These are phyloP conservation scores for Platanthera zijinensis DNA, from an alignment of 106 monocot species.

Conservation along the genomic window DNA sequence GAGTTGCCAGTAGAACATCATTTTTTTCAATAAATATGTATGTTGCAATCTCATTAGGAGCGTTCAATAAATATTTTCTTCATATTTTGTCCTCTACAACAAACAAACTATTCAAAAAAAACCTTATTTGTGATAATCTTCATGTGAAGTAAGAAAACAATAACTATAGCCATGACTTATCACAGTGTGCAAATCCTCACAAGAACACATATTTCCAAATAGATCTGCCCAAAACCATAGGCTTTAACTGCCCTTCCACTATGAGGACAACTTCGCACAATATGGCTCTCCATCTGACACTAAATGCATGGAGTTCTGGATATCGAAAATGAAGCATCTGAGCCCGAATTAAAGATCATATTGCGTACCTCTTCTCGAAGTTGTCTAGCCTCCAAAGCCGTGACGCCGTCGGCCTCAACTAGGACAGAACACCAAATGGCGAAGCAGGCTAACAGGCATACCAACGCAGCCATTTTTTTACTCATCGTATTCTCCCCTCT, in stretches of 20 bases:
- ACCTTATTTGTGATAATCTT: background rate
- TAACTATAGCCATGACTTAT: background rate
- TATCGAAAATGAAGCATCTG: background rate
- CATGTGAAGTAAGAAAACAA: background rate
- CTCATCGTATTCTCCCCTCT: background rate
- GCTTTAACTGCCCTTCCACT: background rate
- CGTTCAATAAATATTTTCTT: no score
- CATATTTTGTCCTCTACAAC: no score
- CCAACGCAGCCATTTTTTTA: background rate
- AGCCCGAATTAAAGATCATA: background rate
- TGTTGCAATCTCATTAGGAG: no score
- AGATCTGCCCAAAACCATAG: background rate
- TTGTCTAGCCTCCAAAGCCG: slow-evolving; percentile 29
- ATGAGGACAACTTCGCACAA: background rate
- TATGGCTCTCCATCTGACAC: background rate
- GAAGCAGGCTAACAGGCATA: background rate
- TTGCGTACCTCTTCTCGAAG: slow-evolving; percentile 47
- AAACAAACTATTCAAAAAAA: no score
- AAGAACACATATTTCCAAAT: background rate
- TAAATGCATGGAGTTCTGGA: background rate
- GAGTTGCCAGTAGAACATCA: no score
- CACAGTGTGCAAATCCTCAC: background rate
- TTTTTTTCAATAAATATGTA: no score
- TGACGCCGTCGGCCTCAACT: slow-evolving; percentile 22
- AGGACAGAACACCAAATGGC: background rate